Evolutionary conservation across 129 eudicot genomes (phyloP).

Genomic region (Ambrosia artemisiifolia): DNA sequence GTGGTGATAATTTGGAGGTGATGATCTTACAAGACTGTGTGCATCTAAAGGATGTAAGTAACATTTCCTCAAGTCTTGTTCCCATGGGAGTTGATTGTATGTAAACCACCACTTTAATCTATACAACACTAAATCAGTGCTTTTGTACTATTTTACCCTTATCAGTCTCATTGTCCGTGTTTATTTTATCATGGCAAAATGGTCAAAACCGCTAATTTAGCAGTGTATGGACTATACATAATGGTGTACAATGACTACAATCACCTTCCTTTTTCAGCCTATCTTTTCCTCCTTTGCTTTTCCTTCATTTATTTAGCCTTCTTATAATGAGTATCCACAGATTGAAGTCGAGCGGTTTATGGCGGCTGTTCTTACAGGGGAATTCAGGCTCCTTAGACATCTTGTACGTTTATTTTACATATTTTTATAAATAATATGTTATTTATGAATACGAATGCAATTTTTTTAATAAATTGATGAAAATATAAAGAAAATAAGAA

Average conservation of each 20-base stretch:
- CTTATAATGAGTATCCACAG: constrained; percentile 36
- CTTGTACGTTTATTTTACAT: constrained; percentile 47
- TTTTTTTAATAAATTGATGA: neutral
- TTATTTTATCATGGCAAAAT: neutral
- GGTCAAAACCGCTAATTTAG: neutral
- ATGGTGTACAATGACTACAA: neutral
- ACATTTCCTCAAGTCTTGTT: neutral
- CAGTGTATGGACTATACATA: neutral
- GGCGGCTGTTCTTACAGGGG: constrained; percentile 68
- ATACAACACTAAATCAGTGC: neutral
- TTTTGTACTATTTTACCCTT: neutral
- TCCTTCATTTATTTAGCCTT: constrained; percentile 2
- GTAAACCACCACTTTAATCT: neutral
- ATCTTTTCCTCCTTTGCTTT: neutral
- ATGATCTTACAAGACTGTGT: constrained; percentile 72
- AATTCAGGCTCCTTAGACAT: constrained; percentile 62
- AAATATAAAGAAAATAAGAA: neutral
- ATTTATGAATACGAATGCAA: neutral
- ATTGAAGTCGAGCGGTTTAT: constrained; percentile 70
- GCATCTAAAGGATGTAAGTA: constrained; percentile 75
- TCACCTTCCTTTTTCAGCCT: neutral
- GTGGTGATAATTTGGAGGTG: constrained; percentile 66
- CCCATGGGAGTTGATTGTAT: neutral
- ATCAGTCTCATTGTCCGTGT: neutral
- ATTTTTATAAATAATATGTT: neutral